Evolutionary conservation across 78 protist species (phyloP), one percentile per base, ranked within the genome.

Genomic region (Creolimax fragrantissima): DNA sequence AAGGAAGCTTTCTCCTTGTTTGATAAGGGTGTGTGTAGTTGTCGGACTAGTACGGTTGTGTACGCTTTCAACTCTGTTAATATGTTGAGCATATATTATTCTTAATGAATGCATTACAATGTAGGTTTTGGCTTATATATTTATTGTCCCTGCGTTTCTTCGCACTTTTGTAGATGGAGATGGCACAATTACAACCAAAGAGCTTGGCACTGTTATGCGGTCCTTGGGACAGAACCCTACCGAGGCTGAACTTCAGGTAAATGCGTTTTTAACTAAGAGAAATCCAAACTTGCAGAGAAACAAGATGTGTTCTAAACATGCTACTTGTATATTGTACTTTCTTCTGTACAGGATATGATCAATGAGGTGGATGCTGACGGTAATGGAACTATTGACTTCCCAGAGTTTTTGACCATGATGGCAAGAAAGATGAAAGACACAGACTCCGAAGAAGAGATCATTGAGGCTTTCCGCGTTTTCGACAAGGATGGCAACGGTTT

Each of bases 401-500:
- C 98, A 45, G 99, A 99, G 90, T 99, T 98, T 93, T 93, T 96
- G 84, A 93, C 94, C 58, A 86, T 96, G 96, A 97, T 97, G 99
- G 97, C 98, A 44, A 91, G 98, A 84, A 98, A 98, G 95, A 96
- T 98, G 99, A 96, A 95, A 94, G 99, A 99, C 91, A 95, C 95
- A 7, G 99, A 98, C 91, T 93, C 98, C 11, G 99, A 98, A 95
- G 99, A 98, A 93, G 99, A 98, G 95, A 95, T 99, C 85, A 93
- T 94, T 44, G 99, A 99, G 95, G 99, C 99, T 47, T 99, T 99
- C 98, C 94, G 95, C 90, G 99, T 99, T 36, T 98, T 99, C 90
- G 99, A 99, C 95, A 99, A 98, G 97, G 99, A 99, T 95, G 97
- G 97, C 88, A 96, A 97, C 90, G 99, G 99, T n/a, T 95, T 88